Evolutionary conservation across 331 rosid genomes (phyloP).

Genomic region (Acacia concinna): DNA sequence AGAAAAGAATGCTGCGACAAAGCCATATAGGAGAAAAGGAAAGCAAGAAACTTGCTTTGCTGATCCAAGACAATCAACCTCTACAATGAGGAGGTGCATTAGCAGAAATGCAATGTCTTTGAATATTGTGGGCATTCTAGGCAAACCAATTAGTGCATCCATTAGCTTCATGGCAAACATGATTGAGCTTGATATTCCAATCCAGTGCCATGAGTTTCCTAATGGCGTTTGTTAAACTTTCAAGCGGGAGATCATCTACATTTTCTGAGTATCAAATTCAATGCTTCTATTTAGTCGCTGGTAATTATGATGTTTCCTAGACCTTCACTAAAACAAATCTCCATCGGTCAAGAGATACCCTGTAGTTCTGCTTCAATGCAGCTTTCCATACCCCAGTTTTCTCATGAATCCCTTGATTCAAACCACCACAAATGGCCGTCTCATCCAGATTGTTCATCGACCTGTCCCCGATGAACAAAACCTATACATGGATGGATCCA

Average conservation of each 20-base stretch:
- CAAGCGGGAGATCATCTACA: background rate
- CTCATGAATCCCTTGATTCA: background rate
- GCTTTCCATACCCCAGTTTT: background rate
- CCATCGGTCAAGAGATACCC: background rate
- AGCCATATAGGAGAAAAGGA: background rate
- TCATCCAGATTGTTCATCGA: too few relatives aligned
- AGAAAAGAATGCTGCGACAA: background rate
- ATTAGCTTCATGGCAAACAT: background rate
- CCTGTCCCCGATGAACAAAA: background rate
- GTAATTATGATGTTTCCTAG: background rate
- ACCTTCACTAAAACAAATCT: background rate
- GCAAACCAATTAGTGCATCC: background rate
- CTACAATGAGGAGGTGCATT: background rate
- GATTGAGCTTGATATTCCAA: background rate
- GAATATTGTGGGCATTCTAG: background rate
- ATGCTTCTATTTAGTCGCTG: background rate
- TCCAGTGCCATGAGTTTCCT: background rate
- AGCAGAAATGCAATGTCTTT: background rate
- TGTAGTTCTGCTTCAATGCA: background rate
- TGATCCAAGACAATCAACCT: background rate
- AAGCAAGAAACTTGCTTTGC: background rate
- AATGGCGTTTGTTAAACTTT: background rate
- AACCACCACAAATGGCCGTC: background rate
- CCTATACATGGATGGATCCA: background rate
- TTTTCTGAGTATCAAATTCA: background rate